Evolutionary conservation across 352 stramenopile genomes (phyloP), one percentile per base, ranked within the genome.

Genomic region (Plasmopara viticola): DNA sequence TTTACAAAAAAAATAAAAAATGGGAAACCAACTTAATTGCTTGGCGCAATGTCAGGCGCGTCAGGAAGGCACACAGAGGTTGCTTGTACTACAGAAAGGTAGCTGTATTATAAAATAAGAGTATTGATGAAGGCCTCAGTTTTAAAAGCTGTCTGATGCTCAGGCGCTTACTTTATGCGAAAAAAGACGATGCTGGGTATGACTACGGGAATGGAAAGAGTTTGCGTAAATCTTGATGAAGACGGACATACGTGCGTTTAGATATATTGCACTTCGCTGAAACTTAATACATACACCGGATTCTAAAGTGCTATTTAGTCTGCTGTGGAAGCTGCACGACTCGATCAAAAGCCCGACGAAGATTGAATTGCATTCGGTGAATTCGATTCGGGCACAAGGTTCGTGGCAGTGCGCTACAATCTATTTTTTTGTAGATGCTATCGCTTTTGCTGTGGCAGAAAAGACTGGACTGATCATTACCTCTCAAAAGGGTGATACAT

Each of bases 11-110:
- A 49, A 49, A 10, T 17, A 46, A 38, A 45, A 13, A n/a, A 69
- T 92, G 81, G 81, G 81, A 45, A 92, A 92, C 62, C 60, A 77
- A 52, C 70, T 92, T 56, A 90, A 87, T 57, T 92, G 81, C 62
- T 53, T 89, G 13, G 68, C 80, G 68, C 74, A 90, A 59, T 92
- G 81, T 56, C 77, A 83, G 45, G 62, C 70, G 49, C 68, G 80
- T 29, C 70, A 80, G 30, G 78, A 92, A 63, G 68, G 70, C 46
- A 59, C 72, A 25, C 72, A 90, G 68, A 71, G 74, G 5, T 59
- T 89, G 18, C 56, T 86, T 12, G 62, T 85, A n/a, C 74, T 92
- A 5, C 78, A 87, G 35, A 78, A 87, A 86, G 79, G 79, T 84
- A 2, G 9, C 2, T 17, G 31, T 42, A 4, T 30, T 9, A 20